These are phyloP conservation scores for Delphinella strobiligena DNA, from an alignment of 2,329 filamentous ascomycete species.

Conservation along the genomic window DNA sequence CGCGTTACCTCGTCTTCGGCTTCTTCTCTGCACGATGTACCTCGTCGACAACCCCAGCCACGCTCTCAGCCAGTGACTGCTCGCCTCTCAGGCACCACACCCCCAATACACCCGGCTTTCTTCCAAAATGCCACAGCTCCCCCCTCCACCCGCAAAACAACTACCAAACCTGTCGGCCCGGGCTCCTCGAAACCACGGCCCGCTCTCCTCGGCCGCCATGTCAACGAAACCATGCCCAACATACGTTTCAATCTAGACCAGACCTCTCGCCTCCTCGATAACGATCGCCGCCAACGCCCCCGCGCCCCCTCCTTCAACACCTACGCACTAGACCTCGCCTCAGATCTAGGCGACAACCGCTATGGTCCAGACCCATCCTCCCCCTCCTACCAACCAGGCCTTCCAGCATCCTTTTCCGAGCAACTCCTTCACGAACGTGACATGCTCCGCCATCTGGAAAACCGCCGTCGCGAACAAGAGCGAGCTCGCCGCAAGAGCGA, in stretches of 20 bases:
- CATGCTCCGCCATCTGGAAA: slow-evolving; percentile 28
- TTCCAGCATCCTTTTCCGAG: slow-evolving; percentile 24
- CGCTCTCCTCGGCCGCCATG: slow-evolving; percentile 39
- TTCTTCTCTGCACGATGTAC: slow-evolving; percentile 1
- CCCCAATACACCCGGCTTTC: slow-evolving; percentile 25
- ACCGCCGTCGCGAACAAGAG: slow-evolving; percentile 26
- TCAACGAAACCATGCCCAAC: slow-evolving; percentile 45
- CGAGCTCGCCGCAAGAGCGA: slow-evolving; percentile 18
- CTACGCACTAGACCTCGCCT: slow-evolving; percentile 53
- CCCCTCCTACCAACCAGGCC: slow-evolving; percentile 20
- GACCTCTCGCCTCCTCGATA: slow-evolving; percentile 1
- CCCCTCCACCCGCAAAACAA: slow-evolving; percentile 5
- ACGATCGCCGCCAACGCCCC: slow-evolving; percentile 2
- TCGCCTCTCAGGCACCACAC: slow-evolving; percentile 21
- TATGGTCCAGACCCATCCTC: slow-evolving; percentile 42
- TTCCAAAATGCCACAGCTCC: not conserved
- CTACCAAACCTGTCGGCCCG: slow-evolving; percentile 6
- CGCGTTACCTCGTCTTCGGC: slow-evolving; percentile 6
- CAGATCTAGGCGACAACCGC: slow-evolving; percentile 54
- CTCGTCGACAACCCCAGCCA: not conserved
- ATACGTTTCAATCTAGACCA: slow-evolving; percentile 31
- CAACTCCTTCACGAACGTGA: slow-evolving; percentile 44
- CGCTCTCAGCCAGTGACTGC: slow-evolving; percentile 12
- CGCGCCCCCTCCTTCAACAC: slow-evolving; percentile 53
- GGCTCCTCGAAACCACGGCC: slow-evolving; percentile 39